These are phyloP conservation scores for Bidens hawaiensis DNA, from an alignment of 140 eudicot genomes.

Conservation along the genomic window DNA sequence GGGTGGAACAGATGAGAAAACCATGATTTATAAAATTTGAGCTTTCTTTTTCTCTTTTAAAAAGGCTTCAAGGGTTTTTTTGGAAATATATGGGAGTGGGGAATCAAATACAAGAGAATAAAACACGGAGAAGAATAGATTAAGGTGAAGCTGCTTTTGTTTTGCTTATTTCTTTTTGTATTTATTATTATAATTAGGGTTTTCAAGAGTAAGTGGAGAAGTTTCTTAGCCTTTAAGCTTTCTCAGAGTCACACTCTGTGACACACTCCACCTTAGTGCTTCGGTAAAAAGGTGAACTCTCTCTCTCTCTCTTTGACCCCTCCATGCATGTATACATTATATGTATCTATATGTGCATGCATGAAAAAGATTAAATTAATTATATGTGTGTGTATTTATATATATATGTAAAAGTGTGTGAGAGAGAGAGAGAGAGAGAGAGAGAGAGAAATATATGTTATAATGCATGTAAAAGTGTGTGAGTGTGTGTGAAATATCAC, in stretches of 20 bases:
- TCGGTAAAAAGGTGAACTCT: slow-evolving; percentile 34
- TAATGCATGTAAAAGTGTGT: slow-evolving; percentile 27
- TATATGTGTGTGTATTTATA: neutral
- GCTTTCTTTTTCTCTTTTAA: slow-evolving; percentile 43
- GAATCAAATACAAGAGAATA: slow-evolving; percentile 59
- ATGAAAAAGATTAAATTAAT: slow-evolving; percentile 14
- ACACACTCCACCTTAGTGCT: slow-evolving; percentile 49
- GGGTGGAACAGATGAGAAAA: slow-evolving; percentile 63
- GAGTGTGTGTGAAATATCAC: slow-evolving; percentile 21
- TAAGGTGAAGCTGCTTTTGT: slow-evolving; percentile 32
- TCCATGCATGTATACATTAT: too few relatives aligned
- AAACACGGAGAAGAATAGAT: slow-evolving; percentile 32
- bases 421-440: slow-evolving; percentile 4
- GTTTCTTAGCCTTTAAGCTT: slow-evolving; percentile 73
- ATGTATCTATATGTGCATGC: slow-evolving; percentile 30
- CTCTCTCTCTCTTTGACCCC: too few relatives aligned
- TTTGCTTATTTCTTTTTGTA: slow-evolving; percentile 51
- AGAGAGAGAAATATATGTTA: neutral
- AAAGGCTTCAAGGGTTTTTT: slow-evolving; percentile 56
- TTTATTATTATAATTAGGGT: slow-evolving; percentile 53
- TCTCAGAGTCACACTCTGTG: slow-evolving; percentile 31
- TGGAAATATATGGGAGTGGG: slow-evolving; percentile 61
- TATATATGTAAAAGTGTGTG: slow-evolving; percentile 2
- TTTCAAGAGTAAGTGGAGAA: slow-evolving; percentile 43
- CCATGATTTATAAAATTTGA: slow-evolving; percentile 59